A percentile compares a stretch with the other conserved stretches of the same genome.
Conservation (phyloP, 257 asterid species). For the Plectranthus barbatus region DNA sequence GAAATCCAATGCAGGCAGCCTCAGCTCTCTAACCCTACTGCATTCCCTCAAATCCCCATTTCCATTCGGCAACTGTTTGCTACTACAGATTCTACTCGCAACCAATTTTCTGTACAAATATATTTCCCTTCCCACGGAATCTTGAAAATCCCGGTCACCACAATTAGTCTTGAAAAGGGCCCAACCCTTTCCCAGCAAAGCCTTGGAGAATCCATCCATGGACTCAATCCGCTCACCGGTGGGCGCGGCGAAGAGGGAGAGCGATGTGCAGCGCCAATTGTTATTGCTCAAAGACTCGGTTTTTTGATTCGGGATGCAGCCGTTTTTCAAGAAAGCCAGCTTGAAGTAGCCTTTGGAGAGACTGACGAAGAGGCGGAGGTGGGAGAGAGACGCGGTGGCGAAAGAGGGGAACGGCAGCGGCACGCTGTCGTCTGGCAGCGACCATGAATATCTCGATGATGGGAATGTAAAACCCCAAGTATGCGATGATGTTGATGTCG, state of each 20-base stretch:
- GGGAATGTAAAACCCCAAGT: too few species aligned
- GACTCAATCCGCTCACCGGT: conserved; percentile 33
- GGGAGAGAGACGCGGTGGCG: conserved; percentile 38
- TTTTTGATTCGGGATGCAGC: conserved; percentile 22
- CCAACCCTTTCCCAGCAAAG: conserved; percentile 61
- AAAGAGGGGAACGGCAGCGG: conserved; percentile 64
- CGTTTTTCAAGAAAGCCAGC: conserved; percentile 38
- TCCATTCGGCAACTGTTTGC: background rate
- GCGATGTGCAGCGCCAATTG: conserved; percentile 44
- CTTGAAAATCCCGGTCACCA: conserved; percentile 5
- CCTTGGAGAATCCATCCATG: conserved; percentile 49
- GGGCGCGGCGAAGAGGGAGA: conserved; percentile 20
- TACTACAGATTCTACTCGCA: conserved; percentile 19
- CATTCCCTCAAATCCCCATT: conserved; percentile 27
- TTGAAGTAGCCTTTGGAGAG: conserved; percentile 52
- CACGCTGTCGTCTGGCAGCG: conserved; percentile 38
- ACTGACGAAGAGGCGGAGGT: conserved; percentile 45
- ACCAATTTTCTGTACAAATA: conserved; percentile 43
- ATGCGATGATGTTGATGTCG: conserved; percentile 1
- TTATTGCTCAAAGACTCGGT: conserved; percentile 33
- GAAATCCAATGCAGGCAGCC: conserved; percentile 48
- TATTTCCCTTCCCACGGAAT: conserved; percentile 9
- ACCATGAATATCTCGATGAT: conserved; percentile 19
- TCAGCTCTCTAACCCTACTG: conserved; percentile 51
- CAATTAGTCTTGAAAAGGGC: conserved; percentile 37